A percentile compares a stretch with the other conserved stretches of the same genome.
phyloP scores from a whole-genome alignment of 78 protist genomes.

The Dictyostelium discoideum region DNA sequence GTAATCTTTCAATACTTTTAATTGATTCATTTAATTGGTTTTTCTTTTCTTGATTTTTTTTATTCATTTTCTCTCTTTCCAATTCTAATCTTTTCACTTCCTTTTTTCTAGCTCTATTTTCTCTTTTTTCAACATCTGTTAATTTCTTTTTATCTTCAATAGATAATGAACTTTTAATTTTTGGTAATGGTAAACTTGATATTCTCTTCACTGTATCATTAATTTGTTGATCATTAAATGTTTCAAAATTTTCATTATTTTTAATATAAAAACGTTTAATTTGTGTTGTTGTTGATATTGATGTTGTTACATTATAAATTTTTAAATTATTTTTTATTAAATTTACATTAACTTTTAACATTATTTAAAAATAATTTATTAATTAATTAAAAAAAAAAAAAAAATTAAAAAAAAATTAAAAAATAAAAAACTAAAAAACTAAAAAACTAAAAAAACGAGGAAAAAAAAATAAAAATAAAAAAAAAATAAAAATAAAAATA shows the following conservation, averaged over 20 bases:
- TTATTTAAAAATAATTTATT: not conserved
- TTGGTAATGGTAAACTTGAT: not conserved
- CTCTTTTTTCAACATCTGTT: not conserved
- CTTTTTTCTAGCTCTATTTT: not conserved
- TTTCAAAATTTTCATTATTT: not conserved
- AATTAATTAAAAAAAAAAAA: not conserved
- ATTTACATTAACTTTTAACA: not conserved
- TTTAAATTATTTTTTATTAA: not conserved
- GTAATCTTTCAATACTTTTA: not conserved
- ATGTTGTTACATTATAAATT: not conserved
- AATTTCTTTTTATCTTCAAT: not conserved
- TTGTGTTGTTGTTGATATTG: not conserved
- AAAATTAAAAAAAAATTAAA: not conserved
- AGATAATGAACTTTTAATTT: not conserved
- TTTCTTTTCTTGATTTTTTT: not conserved
- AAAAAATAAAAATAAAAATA: too few relatives aligned
- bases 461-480: too few relatives aligned
- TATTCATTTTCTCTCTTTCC: not conserved
- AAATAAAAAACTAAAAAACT: too few relatives aligned
- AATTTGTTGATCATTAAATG: not conserved
- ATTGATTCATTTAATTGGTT: not conserved
- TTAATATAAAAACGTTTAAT: not conserved
- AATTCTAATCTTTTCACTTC: not conserved
- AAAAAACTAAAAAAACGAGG: too few relatives aligned
- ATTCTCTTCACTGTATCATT: not conserved